phyloP scores from a whole-genome alignment of 1,284 basidiomycete species.

The Ustilago hordei region DNA sequence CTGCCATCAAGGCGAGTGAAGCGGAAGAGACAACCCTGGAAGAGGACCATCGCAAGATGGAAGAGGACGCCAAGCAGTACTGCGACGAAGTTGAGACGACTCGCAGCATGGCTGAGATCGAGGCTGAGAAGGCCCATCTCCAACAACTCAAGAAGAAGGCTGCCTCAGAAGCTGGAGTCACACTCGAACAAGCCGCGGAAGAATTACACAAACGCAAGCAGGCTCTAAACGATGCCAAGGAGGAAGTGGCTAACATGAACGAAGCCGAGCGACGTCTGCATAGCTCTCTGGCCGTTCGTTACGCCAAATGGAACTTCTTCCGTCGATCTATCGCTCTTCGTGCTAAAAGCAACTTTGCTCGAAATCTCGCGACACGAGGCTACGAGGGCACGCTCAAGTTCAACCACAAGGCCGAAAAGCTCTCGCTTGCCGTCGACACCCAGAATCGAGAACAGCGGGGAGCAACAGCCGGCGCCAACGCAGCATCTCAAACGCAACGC shows the following conservation, averaged over 20 bases:
- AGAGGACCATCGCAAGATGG: constrained; percentile 69
- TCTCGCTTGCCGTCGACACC: constrained; percentile 77
- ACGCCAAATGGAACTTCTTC: constrained; percentile 84
- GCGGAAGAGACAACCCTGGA: constrained; percentile 73
- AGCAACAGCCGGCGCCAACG: constrained; percentile 74
- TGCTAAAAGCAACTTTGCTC: constrained; percentile 84
- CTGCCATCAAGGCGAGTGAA: constrained; percentile 67
- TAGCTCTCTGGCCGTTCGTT: constrained; percentile 30
- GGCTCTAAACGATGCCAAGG: constrained; percentile 72
- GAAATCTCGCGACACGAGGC: constrained; percentile 84
- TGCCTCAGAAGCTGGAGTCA: constrained; percentile 75
- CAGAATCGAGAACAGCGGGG: constrained; percentile 18
- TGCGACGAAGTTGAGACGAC: constrained; percentile 75
- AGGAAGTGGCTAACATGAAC: constrained; percentile 76
- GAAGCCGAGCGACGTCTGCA: constrained; percentile 37
- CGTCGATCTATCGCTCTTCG: constrained; percentile 85
- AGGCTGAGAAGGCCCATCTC: constrained; percentile 76
- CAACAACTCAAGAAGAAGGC: constrained; percentile 78
- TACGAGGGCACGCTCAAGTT: constrained; percentile 74
- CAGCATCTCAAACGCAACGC: constrained; percentile 76
- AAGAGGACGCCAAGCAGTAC: constrained; percentile 75
- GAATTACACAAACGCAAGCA: constrained; percentile 74
- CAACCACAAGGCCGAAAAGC: constrained; percentile 78
- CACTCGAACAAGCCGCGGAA: constrained; percentile 80
- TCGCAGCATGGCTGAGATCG: constrained; percentile 74